Evolutionary conservation across 805 yeast species (phyloP).

Genomic region (Ogataea ganodermae): DNA sequence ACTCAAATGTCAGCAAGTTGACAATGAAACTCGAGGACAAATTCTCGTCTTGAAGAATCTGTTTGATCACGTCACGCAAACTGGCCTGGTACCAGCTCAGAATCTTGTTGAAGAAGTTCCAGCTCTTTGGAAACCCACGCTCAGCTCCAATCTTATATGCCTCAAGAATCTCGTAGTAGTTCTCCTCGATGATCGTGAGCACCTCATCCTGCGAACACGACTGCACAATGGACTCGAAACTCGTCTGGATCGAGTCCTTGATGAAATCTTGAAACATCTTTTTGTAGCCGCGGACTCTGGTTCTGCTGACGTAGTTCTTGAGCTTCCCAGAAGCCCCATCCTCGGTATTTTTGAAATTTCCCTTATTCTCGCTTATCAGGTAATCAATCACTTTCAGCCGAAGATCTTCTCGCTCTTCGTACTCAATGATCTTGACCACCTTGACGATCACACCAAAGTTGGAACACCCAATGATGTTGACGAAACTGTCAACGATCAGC

Average conservation of each 20-base stretch:
- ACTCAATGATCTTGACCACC: constrained; percentile 73
- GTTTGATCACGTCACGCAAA: constrained; percentile 62
- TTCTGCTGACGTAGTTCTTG: constrained; percentile 44
- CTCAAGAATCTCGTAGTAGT: constrained; percentile 80
- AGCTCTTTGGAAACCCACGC: constrained; percentile 64
- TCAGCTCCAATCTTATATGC: constrained; percentile 62
- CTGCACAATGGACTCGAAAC: constrained; percentile 65
- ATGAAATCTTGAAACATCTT: constrained; percentile 60
- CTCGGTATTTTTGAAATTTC: constrained; percentile 11
- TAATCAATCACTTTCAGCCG: constrained; percentile 37
- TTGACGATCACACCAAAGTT: constrained; percentile 70
- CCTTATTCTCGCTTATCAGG: constrained; percentile 15
- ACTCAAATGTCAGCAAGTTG: constrained; percentile 74
- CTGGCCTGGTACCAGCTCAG: constrained; percentile 68
- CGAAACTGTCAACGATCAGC: constrained; percentile 62
- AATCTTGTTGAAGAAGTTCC: constrained; percentile 69
- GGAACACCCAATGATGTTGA: constrained; percentile 68
- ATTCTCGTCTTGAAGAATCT: constrained; percentile 45
- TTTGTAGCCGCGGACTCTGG: constrained; percentile 58
- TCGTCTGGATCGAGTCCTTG: constrained; percentile 60
- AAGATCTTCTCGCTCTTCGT: constrained; percentile 78
- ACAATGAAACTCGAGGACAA: constrained; percentile 80
- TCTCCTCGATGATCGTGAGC: constrained; percentile 64
- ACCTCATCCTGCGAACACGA: constrained; percentile 50
- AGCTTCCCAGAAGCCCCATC: constrained; percentile 18